Base-by-base conservation (phyloP, 2,329 filamentous ascomycete species). In the Aspergillus latus region DNA sequence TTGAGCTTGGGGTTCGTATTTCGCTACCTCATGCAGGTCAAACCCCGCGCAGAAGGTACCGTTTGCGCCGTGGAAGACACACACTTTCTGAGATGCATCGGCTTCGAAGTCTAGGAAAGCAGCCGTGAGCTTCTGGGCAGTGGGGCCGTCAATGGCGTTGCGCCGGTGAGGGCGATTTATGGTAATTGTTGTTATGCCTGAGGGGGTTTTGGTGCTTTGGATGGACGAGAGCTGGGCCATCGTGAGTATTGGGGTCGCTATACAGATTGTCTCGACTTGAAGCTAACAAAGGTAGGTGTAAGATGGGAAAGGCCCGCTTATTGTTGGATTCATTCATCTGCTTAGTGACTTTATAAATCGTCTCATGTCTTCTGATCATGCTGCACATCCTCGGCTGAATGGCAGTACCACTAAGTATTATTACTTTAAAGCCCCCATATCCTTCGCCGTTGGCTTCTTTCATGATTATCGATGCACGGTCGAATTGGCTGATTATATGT, bases 141-240 rank as follows among this genome's bases (percentile, higher is more conserved):
- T 83, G 1, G 72, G 56, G 1, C 72, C 67, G 59, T 84, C 75
- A 40, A 85, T 75, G 10, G 82, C 82, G 62, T 85, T 85, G 50
- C 77, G 76, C 26, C 76, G 72, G 10, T 77, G 66, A 0, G 73
- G 72, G n/a, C 82, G 77, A 66, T 81, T 78, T 60, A 85, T 76
- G n/a, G 78, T 76, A 54, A 85, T 80, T n/a, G 75, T 79, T 0
- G 81, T 81, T 62, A 85, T 81, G 46, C 81, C 81, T 13, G 63
- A 59, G 7, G 56, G n/a, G 6, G 46, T 62, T 28, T 58, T 63
- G 10, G 47, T 59, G 36, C 6, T 13, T 37, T 10, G 34, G 36
- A 11, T 50, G 40, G 15, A 7, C 6, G 6, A 16, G 15, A 42
- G n/a, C 10, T 42, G 39, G 34, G 34, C 34, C 34, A 36, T 21